phyloP scores from a whole-genome alignment of 1,139 yeast species.

The Candida mesenterica region DNA sequence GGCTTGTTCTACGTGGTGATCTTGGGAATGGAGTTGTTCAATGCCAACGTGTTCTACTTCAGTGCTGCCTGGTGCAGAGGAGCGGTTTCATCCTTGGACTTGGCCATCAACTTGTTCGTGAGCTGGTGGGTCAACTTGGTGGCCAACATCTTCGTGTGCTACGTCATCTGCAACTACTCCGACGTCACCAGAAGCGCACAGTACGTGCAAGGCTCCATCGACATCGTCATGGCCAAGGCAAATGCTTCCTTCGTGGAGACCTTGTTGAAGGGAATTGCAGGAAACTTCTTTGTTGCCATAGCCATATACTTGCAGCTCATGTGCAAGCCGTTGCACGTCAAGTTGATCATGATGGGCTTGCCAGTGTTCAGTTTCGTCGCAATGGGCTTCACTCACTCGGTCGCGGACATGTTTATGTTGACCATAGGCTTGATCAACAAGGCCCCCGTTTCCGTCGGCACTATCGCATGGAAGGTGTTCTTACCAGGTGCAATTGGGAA shows the following conservation, averaged over 20 bases:
- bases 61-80: conserved; percentile 65
- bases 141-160: conserved; percentile 63
- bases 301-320: conserved; percentile 74
- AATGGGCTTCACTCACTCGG: conserved; percentile 74
- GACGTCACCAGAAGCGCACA: conserved; percentile 39
- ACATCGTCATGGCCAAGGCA: conserved; percentile 48
- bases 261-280: conserved; percentile 64
- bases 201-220: conserved; percentile 47
- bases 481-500: conserved; percentile 71
- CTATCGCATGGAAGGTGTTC: conserved; percentile 68
- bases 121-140: conserved; percentile 67
- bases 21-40: conserved; percentile 72
- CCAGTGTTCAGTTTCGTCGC: conserved; percentile 75
- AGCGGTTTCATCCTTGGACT: conserved; percentile 63
- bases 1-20: conserved; percentile 73
- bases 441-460: conserved; percentile 58
- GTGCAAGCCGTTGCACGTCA: conserved; percentile 81
- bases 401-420: conserved; percentile 74
- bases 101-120: conserved; percentile 64
- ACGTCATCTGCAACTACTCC: conserved; percentile 57
- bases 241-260: conserved; percentile 54
- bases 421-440: conserved; percentile 67
- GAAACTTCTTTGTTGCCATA: conserved; percentile 71
- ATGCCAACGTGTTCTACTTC: conserved; percentile 69
- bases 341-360: conserved; percentile 57